Percentiles rank a stretch among this genome's conserved stretches.
phyloP scores from a whole-genome alignment of 805 yeast genomes.

The Suhomyces sp. region DNA sequence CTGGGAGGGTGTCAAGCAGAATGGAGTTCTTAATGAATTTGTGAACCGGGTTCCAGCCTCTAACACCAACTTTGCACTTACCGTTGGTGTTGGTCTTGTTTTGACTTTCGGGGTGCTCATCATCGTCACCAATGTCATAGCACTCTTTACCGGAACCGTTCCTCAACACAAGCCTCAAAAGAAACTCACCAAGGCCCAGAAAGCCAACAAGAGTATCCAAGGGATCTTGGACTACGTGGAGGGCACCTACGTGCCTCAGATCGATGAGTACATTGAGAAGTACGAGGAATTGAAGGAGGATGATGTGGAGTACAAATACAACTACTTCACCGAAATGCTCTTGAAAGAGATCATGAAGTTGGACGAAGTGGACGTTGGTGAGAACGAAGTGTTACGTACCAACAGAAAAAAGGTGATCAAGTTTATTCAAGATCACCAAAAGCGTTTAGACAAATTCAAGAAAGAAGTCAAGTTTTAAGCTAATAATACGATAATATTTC shows the following conservation, averaged over 20 bases:
- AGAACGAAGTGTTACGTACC: constrained; percentile 51
- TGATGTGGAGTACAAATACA: constrained; percentile 47
- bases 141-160: not conserved
- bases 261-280: constrained; percentile 32
- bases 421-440: constrained; percentile 58
- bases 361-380: constrained; percentile 60
- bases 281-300: constrained; percentile 25
- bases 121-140: too few relatives aligned
- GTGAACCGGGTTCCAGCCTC: constrained; percentile 1
- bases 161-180: constrained; percentile 30
- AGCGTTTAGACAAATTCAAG: constrained; percentile 50
- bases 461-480: constrained; percentile 20
- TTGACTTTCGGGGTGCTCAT: too few relatives aligned
- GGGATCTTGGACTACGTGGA: constrained; percentile 40
- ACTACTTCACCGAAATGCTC: constrained; percentile 65
- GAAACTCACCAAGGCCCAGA: constrained; percentile 39
- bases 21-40: constrained; percentile 3
- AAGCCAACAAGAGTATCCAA: constrained; percentile 40
- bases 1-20: constrained; percentile 1
- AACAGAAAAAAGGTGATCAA: constrained; percentile 61
- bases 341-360: constrained; percentile 64
- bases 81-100: not conserved
- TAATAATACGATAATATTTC: too few relatives aligned
- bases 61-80: not conserved
- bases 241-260: constrained; percentile 38